Evolutionary conservation across 164 flowering plant genomes (phyloP).

Genomic region (Macadamia tetraphylla): DNA sequence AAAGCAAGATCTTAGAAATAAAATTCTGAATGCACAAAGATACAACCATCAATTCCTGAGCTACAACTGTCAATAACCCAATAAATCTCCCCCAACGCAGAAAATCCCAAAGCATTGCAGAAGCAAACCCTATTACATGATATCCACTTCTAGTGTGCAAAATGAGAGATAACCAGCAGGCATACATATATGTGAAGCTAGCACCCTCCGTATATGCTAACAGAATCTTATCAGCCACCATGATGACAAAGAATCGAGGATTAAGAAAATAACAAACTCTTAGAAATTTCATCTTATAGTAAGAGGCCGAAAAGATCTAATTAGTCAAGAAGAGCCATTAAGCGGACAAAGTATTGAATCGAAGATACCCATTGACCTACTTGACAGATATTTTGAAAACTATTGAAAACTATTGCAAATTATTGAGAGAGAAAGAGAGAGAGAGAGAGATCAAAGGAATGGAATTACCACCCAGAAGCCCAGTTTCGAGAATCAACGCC

Average conservation of each 20-base stretch:
- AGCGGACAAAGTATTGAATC: background rate
- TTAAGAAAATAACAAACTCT: background rate
- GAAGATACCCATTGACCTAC: background rate
- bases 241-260: background rate
- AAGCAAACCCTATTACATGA: background rate
- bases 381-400: background rate
- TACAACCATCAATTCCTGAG: too few relatives aligned
- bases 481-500: conserved; percentile 23
- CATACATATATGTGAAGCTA: background rate
- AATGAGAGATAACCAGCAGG: background rate
- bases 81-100: too few relatives aligned
- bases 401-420: background rate
- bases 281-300: background rate
- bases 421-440: too few relatives aligned
- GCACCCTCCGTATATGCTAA: background rate
- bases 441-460: background rate
- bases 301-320: background rate
- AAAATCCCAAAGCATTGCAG: background rate
- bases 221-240: background rate
- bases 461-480: conserved; percentile 21
- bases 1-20: too few relatives aligned
- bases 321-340: background rate
- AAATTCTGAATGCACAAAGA: too few relatives aligned
- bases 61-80: too few relatives aligned
- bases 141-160: background rate